Percentiles rank a stretch among this genome's conserved stretches.
Conservation (phyloP, 768 basidiomycete species). For the Lactifluus pinguis region DNA sequence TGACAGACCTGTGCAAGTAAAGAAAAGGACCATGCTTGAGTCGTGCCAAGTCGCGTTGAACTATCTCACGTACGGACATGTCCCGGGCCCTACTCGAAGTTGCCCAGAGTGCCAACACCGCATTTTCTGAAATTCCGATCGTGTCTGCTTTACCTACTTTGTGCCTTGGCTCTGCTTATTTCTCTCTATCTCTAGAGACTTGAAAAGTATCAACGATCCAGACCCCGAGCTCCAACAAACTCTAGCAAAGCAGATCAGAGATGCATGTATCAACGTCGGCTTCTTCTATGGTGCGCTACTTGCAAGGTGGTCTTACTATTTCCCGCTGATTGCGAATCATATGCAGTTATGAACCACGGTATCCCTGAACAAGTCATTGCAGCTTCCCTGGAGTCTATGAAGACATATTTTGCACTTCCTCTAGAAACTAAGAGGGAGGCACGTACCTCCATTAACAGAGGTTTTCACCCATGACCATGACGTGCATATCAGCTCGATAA, state of each 20-base stretch:
- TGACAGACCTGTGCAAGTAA: slow-evolving; percentile 18
- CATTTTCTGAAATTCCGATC: slow-evolving; percentile 17
- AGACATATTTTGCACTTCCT: slow-evolving; percentile 60
- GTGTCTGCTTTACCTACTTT: slow-evolving; percentile 3
- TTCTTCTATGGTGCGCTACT: slow-evolving; percentile 65
- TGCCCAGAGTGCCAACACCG: slow-evolving; percentile 7
- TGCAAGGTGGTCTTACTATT: not conserved
- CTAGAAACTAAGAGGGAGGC: slow-evolving; percentile 60
- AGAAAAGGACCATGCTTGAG: slow-evolving; percentile 16
- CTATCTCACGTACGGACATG: not conserved
- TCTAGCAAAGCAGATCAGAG: slow-evolving; percentile 50
- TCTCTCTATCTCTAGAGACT: slow-evolving; percentile 24
- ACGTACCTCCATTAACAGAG: not conserved
- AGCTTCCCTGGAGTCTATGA: slow-evolving; percentile 37
- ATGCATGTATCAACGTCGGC: slow-evolving; percentile 75
- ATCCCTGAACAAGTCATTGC: slow-evolving; percentile 47
- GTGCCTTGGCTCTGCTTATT: not conserved
- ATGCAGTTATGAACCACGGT: slow-evolving; percentile 65
- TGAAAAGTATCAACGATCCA: slow-evolving; percentile 31
- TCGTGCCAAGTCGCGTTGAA: not conserved
- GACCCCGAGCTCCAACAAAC: slow-evolving; percentile 32
- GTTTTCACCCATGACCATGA: not conserved
- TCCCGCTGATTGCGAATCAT: not conserved
- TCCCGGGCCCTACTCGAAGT: slow-evolving; percentile 11
- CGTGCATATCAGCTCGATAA: slow-evolving; percentile 48